Evolutionary conservation across 1,139 yeast genomes (phyloP), one percentile per base, ranked within the genome.

Genomic region (Pichia sp.): DNA sequence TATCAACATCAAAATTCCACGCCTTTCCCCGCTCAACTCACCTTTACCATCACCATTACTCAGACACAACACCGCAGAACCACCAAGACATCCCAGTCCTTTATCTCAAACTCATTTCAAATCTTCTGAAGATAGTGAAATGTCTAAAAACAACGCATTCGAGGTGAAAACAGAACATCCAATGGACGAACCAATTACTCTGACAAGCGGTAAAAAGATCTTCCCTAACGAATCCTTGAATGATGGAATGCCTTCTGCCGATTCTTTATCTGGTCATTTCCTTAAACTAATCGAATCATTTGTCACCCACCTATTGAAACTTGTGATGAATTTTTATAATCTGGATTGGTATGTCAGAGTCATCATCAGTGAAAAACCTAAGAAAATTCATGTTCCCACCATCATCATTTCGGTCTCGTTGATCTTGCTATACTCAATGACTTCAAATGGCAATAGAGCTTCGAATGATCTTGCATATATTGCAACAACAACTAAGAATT

Each of bases 321-420:
- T 48, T 2, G 27, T 54, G 4, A 29, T 45, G n/a, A 36, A 43
- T 3, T 44, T 57, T 27, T 60, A 61, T 58, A 51, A 55, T 27
- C 32, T 58, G 31, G 59, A 60, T 46, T 40, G 58, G 3, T 54
- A 53, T 41, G 43, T 59, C 23, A 55, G 56, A 38, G 41, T 60
- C 4, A 46, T 50, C 1, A 45, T 50, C 5, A 47, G 59, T 0
- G 51, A 55, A 27, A 44, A 52, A 26, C 46, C 50, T 10, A 48
- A 53, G 5, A 52, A 54, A 40, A 9, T 60, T 4, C 64, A 60
- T 45, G 46, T 59, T n/a, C 64, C 64, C 10, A 44, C 57, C 3
- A 26, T 54, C 8, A 27, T 16, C 23, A 16, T 16, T 16, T 16
- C 23, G 23, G 23, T 16, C 23, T 16, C 23, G 23, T 16, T 16